Evolutionary conservation across 169 alveolate species (phyloP).

Genomic region (Eimeria tenella): DNA sequence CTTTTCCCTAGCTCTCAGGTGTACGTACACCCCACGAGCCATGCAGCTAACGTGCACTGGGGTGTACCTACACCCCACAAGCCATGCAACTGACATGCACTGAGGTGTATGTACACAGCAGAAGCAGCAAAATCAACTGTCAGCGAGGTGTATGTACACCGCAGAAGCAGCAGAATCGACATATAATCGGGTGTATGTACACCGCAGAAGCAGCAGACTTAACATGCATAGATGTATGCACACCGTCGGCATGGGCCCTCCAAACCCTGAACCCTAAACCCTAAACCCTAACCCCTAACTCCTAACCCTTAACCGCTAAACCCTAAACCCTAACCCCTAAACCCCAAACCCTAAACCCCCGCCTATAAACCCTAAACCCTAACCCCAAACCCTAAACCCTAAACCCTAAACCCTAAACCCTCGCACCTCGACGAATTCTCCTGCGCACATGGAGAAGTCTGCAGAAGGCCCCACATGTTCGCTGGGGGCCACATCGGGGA

Average conservation of each 20-base stretch:
- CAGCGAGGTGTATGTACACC: not conserved
- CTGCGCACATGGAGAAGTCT: constrained; percentile 97
- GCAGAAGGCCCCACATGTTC: constrained; percentile 84
- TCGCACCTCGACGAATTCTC: constrained; percentile 97
- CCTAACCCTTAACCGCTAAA: not conserved
- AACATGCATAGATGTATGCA: too few relatives aligned
- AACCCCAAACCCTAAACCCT: constrained; percentile 20
- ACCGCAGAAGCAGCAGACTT: too few relatives aligned
- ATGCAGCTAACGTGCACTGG: too few relatives aligned
- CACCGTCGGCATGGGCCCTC: too few relatives aligned
- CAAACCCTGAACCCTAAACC: constrained; percentile 12
- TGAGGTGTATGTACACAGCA: not conserved
- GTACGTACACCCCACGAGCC: not conserved
- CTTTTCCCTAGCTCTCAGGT: not conserved
- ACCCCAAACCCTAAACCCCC: not conserved
- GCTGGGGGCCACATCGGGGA: constrained; percentile 96
- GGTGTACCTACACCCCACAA: too few relatives aligned
- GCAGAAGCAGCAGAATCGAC: too few relatives aligned
- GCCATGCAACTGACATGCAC: too few relatives aligned
- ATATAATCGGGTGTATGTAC: too few relatives aligned
- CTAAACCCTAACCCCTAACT: not conserved
- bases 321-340: not conserved
- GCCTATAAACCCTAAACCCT: not conserved
- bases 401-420: constrained; percentile 78
- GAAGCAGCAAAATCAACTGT: not conserved